These are phyloP conservation scores for Cyclotella choctawhatcheeana DNA, from an alignment of 108 stramenopile genomes.

Conservation along the genomic window DNA sequence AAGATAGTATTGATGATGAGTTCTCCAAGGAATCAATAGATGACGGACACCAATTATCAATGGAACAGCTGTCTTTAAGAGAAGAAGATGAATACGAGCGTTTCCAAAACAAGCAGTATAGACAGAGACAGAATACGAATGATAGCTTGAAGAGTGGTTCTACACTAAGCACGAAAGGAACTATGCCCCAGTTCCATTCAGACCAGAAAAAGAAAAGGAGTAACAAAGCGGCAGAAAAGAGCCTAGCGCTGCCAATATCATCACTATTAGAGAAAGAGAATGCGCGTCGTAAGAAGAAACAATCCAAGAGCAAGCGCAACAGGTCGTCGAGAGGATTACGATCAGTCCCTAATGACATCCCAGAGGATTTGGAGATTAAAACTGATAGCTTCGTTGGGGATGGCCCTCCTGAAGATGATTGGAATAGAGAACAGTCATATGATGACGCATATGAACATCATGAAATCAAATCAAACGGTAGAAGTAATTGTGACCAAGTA, in stretches of 20 bases:
- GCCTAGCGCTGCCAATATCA: background rate
- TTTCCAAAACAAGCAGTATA: background rate
- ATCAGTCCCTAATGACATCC: conserved; percentile 3
- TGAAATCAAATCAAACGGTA: no score
- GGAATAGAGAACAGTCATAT: background rate
- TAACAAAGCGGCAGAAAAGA: background rate
- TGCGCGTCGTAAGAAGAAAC: conserved; percentile 1
- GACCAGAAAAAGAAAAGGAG: background rate
- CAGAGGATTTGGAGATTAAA: conserved; percentile 14
- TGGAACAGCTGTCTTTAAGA: background rate
- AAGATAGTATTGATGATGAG: conserved; percentile 11
- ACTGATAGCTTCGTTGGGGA: background rate
- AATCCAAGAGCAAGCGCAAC: background rate
- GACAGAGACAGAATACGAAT: background rate
- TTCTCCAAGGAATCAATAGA: conserved; percentile 4
- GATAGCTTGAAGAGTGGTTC: conserved; percentile 12
- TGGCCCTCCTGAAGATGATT: background rate
- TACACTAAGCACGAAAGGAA: conserved; percentile 22
- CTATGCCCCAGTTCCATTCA: background rate
- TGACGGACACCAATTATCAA: conserved; percentile 3
- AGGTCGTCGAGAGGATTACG: background rate
- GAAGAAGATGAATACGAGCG: conserved; percentile 1
- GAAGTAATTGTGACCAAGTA: background rate
- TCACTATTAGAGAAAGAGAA: conserved; percentile 9
- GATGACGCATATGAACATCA: background rate